Evolutionary conservation across 2,329 filamentous ascomycete species (phyloP), one percentile per base, ranked within the genome.

Genomic region (Ophiosphaerella korrae): DNA sequence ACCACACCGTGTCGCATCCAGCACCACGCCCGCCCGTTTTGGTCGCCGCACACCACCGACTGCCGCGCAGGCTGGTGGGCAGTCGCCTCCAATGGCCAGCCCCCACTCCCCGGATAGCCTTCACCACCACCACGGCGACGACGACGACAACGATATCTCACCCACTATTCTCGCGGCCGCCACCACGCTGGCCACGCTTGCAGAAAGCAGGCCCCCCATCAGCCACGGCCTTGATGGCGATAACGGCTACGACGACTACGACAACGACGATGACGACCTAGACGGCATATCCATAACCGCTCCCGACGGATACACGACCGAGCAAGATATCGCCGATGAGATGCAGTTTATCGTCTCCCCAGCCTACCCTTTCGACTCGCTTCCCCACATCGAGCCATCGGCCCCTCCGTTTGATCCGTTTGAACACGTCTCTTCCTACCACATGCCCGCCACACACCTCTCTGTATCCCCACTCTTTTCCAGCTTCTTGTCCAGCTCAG

Each of bases 231-330:
- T 21, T 21, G 18, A 21, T 9, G 59, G 61, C 42, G 45, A 65
- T 50, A 53, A 44, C 14, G 51, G 50, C 35, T 53, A 55, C 23
- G 41, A 41, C 36, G 45, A 57, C 34, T 60, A 52, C 38, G 55
- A 57, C 23, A 41, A 41, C 36, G 48, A 57, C 34, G 61, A 63
- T 38, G 60, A 60, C 31, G 45, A 57, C 33, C 51, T 49, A 38
- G 68, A 66, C 44, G 69, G 66, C n/a, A 65, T 70, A 51, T 57
- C 65, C 11, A 53, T 71, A 57, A 47, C 45, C 14, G 23, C 45
- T 11, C 46, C 46, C 44, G 55, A 61, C 44, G 52, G 44, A 31
- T 43, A 49, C 37, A 32, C 23, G 36, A 42, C 44, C 32, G 52
- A 50, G 24, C 45, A 41, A 7, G 41, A 51, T 9, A 21, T 50